Evolutionary conservation across 176 grass and related monocot species (phyloP), one percentile per base, ranked within the genome.

Genomic region (Rhynchospora tenuis): DNA sequence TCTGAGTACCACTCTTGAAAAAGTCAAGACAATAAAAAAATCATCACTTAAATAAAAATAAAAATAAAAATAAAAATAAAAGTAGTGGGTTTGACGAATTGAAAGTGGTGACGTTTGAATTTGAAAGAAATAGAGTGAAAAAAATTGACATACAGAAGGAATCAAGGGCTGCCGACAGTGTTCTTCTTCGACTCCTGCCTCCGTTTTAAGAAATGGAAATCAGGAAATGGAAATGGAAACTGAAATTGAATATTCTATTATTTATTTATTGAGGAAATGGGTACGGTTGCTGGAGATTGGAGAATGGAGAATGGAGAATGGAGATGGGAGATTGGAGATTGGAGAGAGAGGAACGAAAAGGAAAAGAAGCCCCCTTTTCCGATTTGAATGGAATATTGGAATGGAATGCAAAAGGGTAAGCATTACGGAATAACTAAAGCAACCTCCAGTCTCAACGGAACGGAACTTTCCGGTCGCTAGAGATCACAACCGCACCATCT

Each of bases 121-220:
- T 46, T 20, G 7, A 80, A 28, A 38, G 0, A 15, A 45, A 51
- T 26, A 19, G 16, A 16, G 20, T 66, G n/a, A 79, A 16, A 56
- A 28, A 57, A 59, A 59, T 16, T 51, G 3, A 82, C 80, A 67
- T 54, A 82, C 80, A 1, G 23, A 5, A 8, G 7, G 44, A 67
- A 82, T 82, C 61, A 82, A 66, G 43, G 80, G 80, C 42, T 52
- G 60, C 24, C 23, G 77, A 20, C 77, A 80, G 27, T n/a, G 57
- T 2, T 80, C 60, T 2, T 80, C 60, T 66, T 82, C 58, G 17
- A 82, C 2, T 28, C 33, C 13, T 19, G 7, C 80, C 80, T 60
- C 80, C 80, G 80, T 51, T 48, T 81, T 61, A n/a, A 22, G 80
- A 29, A 82, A 82, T 66, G 79, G n/a, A n/a, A n/a, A n/a, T n/a